Conservation (phyloP, 768 basidiomycete genomes). For the Kwoniella dendrophila region DNA sequence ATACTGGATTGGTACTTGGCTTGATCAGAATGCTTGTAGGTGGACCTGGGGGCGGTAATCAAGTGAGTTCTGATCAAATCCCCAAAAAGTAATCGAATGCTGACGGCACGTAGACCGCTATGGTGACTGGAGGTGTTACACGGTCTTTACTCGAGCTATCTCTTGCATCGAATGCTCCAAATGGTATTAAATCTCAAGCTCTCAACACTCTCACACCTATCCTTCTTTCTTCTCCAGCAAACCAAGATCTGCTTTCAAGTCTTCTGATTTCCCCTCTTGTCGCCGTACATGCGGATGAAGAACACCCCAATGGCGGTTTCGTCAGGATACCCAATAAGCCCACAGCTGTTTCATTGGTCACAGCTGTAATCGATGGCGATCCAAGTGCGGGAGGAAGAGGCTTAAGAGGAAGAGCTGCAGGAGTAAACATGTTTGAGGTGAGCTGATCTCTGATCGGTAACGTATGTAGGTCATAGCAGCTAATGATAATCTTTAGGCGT, state of each 20-base stretch:
- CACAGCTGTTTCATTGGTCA: slow-evolving; percentile 78
- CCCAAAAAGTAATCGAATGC: too few relatives aligned
- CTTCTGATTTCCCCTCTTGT: slow-evolving; percentile 71
- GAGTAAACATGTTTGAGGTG: slow-evolving; percentile 82
- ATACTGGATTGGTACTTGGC: slow-evolving; percentile 74
- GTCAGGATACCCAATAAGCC: slow-evolving; percentile 76
- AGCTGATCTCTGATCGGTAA: slow-evolving; percentile 11
- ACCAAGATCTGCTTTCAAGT: slow-evolving; percentile 71
- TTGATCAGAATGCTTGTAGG: slow-evolving; percentile 81
- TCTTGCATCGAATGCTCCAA: slow-evolving; percentile 91
- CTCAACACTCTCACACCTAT: slow-evolving; percentile 66
- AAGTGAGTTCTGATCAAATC: too few relatives aligned
- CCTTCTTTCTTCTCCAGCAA: slow-evolving; percentile 69
- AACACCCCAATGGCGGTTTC: slow-evolving; percentile 54
- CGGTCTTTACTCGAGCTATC: slow-evolving; percentile 84
- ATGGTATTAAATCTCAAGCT: slow-evolving; percentile 78
- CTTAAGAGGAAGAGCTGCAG: slow-evolving; percentile 72
- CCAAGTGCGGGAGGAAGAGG: slow-evolving; percentile 73
- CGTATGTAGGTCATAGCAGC: not conserved
- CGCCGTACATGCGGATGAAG: slow-evolving; percentile 73
- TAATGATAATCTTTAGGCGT: slow-evolving; percentile 38
- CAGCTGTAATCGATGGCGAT: slow-evolving; percentile 83
- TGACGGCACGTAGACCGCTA: slow-evolving; percentile 44
- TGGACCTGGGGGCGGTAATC: slow-evolving; percentile 57
- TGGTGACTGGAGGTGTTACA: slow-evolving; percentile 59